phyloP scores from a whole-genome alignment of 1,284 basidiomycete species.

The Flammula alnicola region DNA sequence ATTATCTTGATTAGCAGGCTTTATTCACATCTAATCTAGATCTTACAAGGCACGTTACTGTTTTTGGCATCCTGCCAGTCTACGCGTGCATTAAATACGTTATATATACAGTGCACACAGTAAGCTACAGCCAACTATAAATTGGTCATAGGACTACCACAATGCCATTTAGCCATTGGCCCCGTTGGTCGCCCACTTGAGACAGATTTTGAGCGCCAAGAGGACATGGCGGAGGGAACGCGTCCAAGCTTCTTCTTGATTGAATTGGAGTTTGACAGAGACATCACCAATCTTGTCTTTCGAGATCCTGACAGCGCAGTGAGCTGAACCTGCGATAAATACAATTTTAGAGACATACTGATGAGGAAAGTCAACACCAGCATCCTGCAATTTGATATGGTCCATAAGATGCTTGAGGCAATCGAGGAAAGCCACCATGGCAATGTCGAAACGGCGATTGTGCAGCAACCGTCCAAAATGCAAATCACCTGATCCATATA shows the following conservation, averaged over 20 bases:
- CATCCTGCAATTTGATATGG: slow-evolving; percentile 75
- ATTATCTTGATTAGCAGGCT: neutral
- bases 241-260: slow-evolving; percentile 96
- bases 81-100: no score
- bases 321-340: slow-evolving; percentile 1
- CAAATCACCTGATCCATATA: slow-evolving; percentile 91
- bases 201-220: slow-evolving; percentile 83
- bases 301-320: slow-evolving; percentile 63
- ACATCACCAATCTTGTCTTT: slow-evolving; percentile 97
- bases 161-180: slow-evolving; percentile 54
- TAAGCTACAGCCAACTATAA: no score
- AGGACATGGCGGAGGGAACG: slow-evolving; percentile 91
- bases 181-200: slow-evolving; percentile 84
- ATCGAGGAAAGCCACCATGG: slow-evolving; percentile 95
- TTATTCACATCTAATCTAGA: slow-evolving; percentile 3
- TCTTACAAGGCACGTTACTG: slow-evolving; percentile 1
- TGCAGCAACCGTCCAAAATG: slow-evolving; percentile 89
- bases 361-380: slow-evolving; percentile 81
- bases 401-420: slow-evolving; percentile 92
- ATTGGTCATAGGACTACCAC: no score
- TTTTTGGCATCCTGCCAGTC: no score
- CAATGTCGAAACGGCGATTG: slow-evolving; percentile 94
- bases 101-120: no score
- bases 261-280: slow-evolving; percentile 93
- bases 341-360: slow-evolving; percentile 54